Evolutionary conservation across 495 filamentous ascomycete genomes (phyloP), one percentile per base, ranked within the genome.

Genomic region (Xylaria intraflava): DNA sequence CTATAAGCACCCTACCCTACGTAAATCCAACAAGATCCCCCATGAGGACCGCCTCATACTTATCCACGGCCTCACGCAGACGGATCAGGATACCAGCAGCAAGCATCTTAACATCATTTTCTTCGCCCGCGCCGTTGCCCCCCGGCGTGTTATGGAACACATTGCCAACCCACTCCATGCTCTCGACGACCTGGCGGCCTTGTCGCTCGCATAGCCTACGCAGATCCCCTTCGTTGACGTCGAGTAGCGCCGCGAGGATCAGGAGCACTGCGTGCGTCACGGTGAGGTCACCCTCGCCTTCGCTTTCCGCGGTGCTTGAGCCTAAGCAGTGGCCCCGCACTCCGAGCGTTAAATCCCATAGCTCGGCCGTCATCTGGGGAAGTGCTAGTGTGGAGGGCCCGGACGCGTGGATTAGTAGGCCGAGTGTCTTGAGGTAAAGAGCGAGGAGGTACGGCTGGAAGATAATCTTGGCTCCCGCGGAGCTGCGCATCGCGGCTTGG

Each of bases 21-120:
- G 54, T 58, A 46, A 73, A 76, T 14, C 78, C 78, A 52, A 82
- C 74, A 67, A 85, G 62, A 56, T 82, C 76, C 24, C 84, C 83
- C 59, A 83, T 69, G 58, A 87, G 45, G 38, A 82, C 62, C 65
- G 82, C 77, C 70, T 89, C 85, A 66, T 87, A 93, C 68, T 83
- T 85, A 65, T 95, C 87, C 38, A 91, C 82, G 29, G 87, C 80
- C 69, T 95, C 90, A 33, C 81, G 79, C 49, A 87, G 69, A 60
- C 84, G 84, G 19, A 95, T 80, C 69, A 96, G 70, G 39, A 95
- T 83, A 1, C 86, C 90, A 2, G 93, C 93, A 23, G 90, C 86
- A 59, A 98, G 57, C 73, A 80, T 80, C 65, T 81, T 79, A 14
- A 83, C 75, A 61, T 77, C 78, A 56, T 82, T 78, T 61, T 89